Percentiles rank a stretch among this genome's conserved stretches.
These are phyloP conservation scores for Penicillium rolfsii DNA, from an alignment of 2,329 filamentous ascomycete genomes.

Conservation along the genomic window DNA sequence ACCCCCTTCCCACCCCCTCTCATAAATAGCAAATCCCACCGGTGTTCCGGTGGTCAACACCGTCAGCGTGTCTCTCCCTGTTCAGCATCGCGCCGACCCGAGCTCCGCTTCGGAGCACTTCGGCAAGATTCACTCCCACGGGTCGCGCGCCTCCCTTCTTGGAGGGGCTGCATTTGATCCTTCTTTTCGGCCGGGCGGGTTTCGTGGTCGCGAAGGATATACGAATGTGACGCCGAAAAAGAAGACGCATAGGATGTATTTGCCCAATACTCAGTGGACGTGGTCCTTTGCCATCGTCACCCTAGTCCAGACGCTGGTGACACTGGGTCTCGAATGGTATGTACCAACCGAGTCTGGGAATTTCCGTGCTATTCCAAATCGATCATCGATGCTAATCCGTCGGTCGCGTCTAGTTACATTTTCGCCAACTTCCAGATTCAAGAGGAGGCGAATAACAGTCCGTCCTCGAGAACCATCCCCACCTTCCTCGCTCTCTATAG, in stretches of 20 bases:
- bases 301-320: conserved; percentile 74
- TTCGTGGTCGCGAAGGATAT: conserved; percentile 58
- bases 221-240: conserved; percentile 41
- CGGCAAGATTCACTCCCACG: conserved; percentile 60
- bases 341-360: conserved; percentile 39
- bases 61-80: conserved; percentile 39
- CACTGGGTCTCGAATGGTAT: conserved; percentile 84
- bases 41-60: conserved; percentile 34
- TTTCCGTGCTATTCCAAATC: neutral
- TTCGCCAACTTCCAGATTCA: conserved; percentile 80
- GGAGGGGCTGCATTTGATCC: conserved; percentile 61
- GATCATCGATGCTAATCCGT: conserved; percentile 2
- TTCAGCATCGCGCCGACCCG: conserved; percentile 31
- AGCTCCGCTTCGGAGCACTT: conserved; percentile 48
- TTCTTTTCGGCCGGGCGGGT: conserved; percentile 53
- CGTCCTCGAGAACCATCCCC: conserved; percentile 70
- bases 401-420: conserved; percentile 67
- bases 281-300: conserved; percentile 79
- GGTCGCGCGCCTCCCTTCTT: conserved; percentile 61
- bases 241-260: conserved; percentile 63
- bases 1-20: conserved; percentile 10
- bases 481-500: conserved; percentile 97
- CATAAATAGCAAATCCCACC: conserved; percentile 29
- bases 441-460: conserved; percentile 46
- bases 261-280: conserved; percentile 83